Conservation (phyloP, 2,329 filamentous ascomycete species). For the Stagonosporopsis cucurbitacearum region DNA sequence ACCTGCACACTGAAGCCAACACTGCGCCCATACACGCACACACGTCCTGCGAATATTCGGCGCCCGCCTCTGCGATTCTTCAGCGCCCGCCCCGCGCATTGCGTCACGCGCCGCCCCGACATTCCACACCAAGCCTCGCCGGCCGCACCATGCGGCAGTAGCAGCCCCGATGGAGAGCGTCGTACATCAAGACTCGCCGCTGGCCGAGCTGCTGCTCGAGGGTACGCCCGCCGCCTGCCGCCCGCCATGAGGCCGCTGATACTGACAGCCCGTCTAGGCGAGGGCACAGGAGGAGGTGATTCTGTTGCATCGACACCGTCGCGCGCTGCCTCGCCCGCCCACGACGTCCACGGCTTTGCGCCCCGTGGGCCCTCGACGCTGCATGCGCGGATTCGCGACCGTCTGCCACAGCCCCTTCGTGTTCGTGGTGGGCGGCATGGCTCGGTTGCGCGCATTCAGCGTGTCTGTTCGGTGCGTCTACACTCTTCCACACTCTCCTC, state of each 20-base stretch:
- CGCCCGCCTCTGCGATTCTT: slow-evolving; percentile 10
- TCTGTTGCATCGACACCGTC: slow-evolving; percentile 35
- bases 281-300: slow-evolving; percentile 41
- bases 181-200: slow-evolving; percentile 83
- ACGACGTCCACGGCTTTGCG: slow-evolving; percentile 52
- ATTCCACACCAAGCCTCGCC: slow-evolving; percentile 24
- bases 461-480: slow-evolving; percentile 46
- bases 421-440: slow-evolving; percentile 45
- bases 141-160: slow-evolving; percentile 41
- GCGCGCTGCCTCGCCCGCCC: slow-evolving; percentile 24
- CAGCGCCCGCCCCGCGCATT: neutral
- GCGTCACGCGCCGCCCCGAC: slow-evolving; percentile 23
- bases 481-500: neutral
- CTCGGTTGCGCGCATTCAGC: slow-evolving; percentile 48
- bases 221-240: slow-evolving; percentile 58
- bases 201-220: slow-evolving; percentile 90
- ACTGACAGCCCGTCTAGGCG: slow-evolving; percentile 40
- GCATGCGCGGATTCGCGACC: slow-evolving; percentile 57
- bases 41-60: too few species aligned
- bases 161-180: slow-evolving; percentile 76
- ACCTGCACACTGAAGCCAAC: too few species aligned
- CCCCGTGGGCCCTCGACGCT: slow-evolving; percentile 58
- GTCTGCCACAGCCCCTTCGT: slow-evolving; percentile 56
- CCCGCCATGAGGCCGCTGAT: slow-evolving; percentile 2
- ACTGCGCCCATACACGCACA: too few species aligned